A percentile compares a stretch with the other conserved stretches of the same genome.
phyloP scores from a whole-genome alignment of 371 early-diverging fungal genomes.

The Mortierella sp. region DNA sequence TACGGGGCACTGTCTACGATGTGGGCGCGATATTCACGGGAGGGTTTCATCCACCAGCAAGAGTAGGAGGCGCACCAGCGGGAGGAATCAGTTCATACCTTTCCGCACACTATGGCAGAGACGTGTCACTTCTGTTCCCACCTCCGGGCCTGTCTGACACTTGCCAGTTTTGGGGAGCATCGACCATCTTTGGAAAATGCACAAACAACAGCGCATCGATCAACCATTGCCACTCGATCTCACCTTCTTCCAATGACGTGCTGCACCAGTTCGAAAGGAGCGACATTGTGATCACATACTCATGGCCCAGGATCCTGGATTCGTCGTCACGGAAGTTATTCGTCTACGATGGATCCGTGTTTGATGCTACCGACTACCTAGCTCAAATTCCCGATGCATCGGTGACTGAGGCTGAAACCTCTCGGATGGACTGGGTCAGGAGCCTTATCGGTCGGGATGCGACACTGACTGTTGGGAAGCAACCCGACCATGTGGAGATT shows the following conservation, averaged over 20 bases:
- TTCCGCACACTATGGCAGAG: conserved; percentile 37
- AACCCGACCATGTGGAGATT: conserved; percentile 31
- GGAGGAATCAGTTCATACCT: conserved; percentile 35
- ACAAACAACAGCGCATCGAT: neutral
- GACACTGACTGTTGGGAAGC: conserved; percentile 46
- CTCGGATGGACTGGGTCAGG: conserved; percentile 41
- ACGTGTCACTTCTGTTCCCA: conserved; percentile 56
- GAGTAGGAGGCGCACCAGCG: conserved; percentile 22
- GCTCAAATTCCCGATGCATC: conserved; percentile 13
- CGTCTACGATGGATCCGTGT: conserved; percentile 59
- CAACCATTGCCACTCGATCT: conserved; percentile 32
- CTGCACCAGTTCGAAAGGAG: conserved; percentile 6
- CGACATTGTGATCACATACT: conserved; percentile 24
- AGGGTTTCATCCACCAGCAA: conserved; percentile 48
- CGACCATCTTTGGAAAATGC: conserved; percentile 38
- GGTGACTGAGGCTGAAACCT: conserved; percentile 28
- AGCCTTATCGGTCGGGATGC: conserved; percentile 58
- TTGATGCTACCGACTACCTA: conserved; percentile 56
- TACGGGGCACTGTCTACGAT: conserved; percentile 59
- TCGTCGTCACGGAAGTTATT: conserved; percentile 25
- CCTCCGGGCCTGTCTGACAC: conserved; percentile 15
- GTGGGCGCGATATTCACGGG: conserved; percentile 41
- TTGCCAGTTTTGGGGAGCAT: conserved; percentile 37
- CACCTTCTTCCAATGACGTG: conserved; percentile 21
- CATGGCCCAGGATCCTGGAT: conserved; percentile 25